Conservation (phyloP, 2,329 filamentous ascomycete genomes). For the Colletotrichum truncatum region DNA sequence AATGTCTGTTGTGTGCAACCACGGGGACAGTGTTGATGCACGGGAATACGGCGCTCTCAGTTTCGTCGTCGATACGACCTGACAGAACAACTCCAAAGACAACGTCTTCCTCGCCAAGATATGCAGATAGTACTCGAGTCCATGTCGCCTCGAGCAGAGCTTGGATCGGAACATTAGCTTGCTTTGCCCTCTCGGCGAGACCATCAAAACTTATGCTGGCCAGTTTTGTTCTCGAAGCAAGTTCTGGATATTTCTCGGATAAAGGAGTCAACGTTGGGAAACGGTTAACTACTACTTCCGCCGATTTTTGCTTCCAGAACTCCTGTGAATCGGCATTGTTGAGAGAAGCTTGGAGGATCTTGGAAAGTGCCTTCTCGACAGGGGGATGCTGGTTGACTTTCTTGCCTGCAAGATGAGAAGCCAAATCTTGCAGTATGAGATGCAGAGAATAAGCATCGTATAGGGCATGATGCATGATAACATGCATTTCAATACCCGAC, state of each 20-base stretch:
- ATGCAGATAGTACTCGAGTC: constrained; percentile 78
- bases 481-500: constrained; percentile 44
- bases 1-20: constrained; percentile 61
- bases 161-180: constrained; percentile 76
- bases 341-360: constrained; percentile 49
- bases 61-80: constrained; percentile 71
- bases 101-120: constrained; percentile 77
- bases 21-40: constrained; percentile 86
- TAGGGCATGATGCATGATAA: constrained; percentile 79
- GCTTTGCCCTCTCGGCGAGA: constrained; percentile 66
- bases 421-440: constrained; percentile 69
- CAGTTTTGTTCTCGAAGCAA: not conserved
- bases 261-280: constrained; percentile 82
- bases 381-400: constrained; percentile 1
- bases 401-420: constrained; percentile 35
- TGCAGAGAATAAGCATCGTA: constrained; percentile 85
- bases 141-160: constrained; percentile 81
- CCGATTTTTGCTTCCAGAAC: constrained; percentile 72
- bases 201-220: constrained; percentile 44
- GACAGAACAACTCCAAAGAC: constrained; percentile 86
- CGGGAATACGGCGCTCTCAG: constrained; percentile 73
- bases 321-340: constrained; percentile 42
- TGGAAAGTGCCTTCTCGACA: constrained; percentile 48
- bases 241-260: constrained; percentile 35
- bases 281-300: constrained; percentile 66